phyloP scores from a whole-genome alignment of 2,329 filamentous ascomycete genomes.

The Arthroderma sp. region DNA sequence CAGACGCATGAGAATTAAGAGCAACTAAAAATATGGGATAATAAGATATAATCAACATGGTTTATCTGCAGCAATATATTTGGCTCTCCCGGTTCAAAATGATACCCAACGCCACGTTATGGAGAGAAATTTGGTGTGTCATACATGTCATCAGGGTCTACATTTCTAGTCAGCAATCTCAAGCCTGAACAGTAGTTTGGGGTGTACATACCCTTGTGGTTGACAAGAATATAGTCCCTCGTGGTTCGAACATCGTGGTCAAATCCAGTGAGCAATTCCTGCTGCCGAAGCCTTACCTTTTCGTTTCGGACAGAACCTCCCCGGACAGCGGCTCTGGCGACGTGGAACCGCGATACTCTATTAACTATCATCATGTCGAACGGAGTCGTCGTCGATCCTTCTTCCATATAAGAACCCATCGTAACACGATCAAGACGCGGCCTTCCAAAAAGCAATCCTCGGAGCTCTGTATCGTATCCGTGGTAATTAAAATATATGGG shows the following conservation, averaged over 20 bases:
- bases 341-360: conserved; percentile 45
- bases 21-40: too few species aligned
- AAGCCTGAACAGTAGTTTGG: neutral
- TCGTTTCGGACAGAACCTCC: conserved; percentile 38
- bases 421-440: conserved; percentile 39
- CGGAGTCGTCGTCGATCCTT: conserved; percentile 54
- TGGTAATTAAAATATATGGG: conserved; percentile 55
- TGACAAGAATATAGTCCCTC: conserved; percentile 38
- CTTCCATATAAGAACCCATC: conserved; percentile 49
- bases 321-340: conserved; percentile 42
- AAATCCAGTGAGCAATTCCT: conserved; percentile 37
- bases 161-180: neutral
- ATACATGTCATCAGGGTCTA: conserved; percentile 42
- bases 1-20: too few species aligned
- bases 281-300: conserved; percentile 33
- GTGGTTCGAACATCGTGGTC: conserved; percentile 37
- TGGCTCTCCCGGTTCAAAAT: too few species aligned
- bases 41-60: too few species aligned
- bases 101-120: too few species aligned
- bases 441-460: conserved; percentile 49
- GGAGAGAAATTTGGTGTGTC: conserved; percentile 32
- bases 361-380: conserved; percentile 60
- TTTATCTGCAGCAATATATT: too few species aligned
- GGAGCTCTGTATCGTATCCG: conserved; percentile 48
- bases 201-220: conserved; percentile 38